Conservation (phyloP, 1,284 basidiomycete genomes). For the Malassezia psittaci region DNA sequence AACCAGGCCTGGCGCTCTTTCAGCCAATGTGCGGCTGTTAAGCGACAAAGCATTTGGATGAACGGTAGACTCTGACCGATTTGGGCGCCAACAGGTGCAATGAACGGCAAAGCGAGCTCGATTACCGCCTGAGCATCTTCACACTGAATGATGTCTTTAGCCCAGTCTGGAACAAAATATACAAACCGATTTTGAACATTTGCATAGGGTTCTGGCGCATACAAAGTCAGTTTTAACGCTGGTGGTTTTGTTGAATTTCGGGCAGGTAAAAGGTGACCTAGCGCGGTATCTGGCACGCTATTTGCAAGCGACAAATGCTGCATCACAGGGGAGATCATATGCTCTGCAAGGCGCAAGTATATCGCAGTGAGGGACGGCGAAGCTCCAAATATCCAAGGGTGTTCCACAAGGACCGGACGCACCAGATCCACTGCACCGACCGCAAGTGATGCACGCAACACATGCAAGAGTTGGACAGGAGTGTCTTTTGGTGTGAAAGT, state of each 20-base stretch:
- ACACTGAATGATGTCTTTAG: constrained; percentile 21
- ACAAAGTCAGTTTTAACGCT: constrained; percentile 22
- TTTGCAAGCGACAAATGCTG: not conserved
- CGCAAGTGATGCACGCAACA: constrained; percentile 70
- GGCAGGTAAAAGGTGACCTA: not conserved
- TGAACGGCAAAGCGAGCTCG: constrained; percentile 28
- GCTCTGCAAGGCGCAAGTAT: constrained; percentile 38
- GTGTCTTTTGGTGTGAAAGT: constrained; percentile 43
- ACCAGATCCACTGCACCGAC: constrained; percentile 72
- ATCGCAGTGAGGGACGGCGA: constrained; percentile 72
- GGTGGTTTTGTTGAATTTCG: not conserved
- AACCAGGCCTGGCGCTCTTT: constrained; percentile 58
- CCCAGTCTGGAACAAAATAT: constrained; percentile 41
- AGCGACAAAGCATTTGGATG: constrained; percentile 35
- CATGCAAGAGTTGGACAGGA: constrained; percentile 70
- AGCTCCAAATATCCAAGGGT: constrained; percentile 73
- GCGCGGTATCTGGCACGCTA: not conserved
- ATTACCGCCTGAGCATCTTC: constrained; percentile 22
- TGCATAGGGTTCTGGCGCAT: constrained; percentile 35
- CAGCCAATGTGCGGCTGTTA: constrained; percentile 16
- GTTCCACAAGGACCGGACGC: constrained; percentile 67
- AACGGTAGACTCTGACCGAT: constrained; percentile 26
- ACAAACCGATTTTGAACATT: constrained; percentile 23
- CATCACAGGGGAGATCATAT: constrained; percentile 37
- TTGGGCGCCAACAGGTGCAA: constrained; percentile 34